Evolutionary conservation across 208 protist genomes (phyloP), one percentile per base, ranked within the genome.

Genomic region (Crithidia fasciculata): DNA sequence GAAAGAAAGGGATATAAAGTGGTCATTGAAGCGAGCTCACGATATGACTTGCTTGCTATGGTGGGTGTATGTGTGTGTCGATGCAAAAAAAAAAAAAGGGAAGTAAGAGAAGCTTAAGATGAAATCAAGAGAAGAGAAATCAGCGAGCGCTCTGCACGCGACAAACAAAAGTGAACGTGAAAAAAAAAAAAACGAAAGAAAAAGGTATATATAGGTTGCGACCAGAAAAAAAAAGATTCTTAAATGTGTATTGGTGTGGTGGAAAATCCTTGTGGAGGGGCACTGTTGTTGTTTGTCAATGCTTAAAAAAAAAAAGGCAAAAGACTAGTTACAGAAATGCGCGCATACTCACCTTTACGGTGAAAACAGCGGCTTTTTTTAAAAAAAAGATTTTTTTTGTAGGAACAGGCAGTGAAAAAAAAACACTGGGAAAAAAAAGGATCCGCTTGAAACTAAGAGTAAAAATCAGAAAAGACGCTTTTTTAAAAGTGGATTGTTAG

Each of bases 1-100:
- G 76, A 76, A 40, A 96, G 69, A 10, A 75, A 72, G 47, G 74
- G 52, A n/a, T 56, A 61, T 41, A 55, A 58, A n/a, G 56, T 19
- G 4, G 62, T 7, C 76, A 76, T 76, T 63, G 45, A 37, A 49
- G 60, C 57, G n/a, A 60, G 4, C 40, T 53, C 15, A 56, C 5
- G 37, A 28, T 28, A 28, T 28, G 28, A 28, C 28, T 28, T 28
- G 28, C 28, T 28, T 28, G 28, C 28, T 28, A 28, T 28, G 28
- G 28, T 28, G 28, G 1, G 28, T 28, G 28, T 28, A 28, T 28
- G 28, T 28, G 28, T 28, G 28, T 28, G 28, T 36, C 45, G 18
- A 60, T 12, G 41, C 5, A 39, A 71, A 57, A 37, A 60, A 72
- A 74, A 69, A 58, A 66, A 61, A 58, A 66, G 54, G 12, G 12